Base-by-base conservation (phyloP, 2,329 filamentous ascomycete species). In the Cryphonectria naterciae region DNA sequence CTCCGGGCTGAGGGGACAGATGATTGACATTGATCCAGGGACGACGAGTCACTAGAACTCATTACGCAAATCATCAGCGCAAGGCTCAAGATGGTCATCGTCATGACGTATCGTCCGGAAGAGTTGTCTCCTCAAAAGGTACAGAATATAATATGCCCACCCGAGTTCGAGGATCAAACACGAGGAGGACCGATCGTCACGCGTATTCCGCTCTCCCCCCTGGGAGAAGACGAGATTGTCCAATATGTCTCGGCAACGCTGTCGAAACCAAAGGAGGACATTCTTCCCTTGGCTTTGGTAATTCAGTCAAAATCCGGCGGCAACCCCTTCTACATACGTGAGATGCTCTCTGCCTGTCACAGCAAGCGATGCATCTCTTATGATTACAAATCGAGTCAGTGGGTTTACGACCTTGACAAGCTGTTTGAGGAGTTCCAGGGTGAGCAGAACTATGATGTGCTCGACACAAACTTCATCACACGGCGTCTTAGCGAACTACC, bases 301-400 rank as follows among this genome's bases (percentile, higher is more conserved):
- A 89, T 98, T 7, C 93, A 97, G 78, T 94, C 95, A 76, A 97
- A 96, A 81, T 95, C 93, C 11, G 88, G 88, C 37, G 95, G 95
- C 1, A 97, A 97, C 73, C 92, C 94, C 0, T 98, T 97, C 77
- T 97, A 96, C 77, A 92, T 97, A 79, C 88, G 93, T 69, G 93
- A 97, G 81, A 97, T 98, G 87, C 87, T 98, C 5, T 93, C 93
- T 77, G 91, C 92, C 3, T 97, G 93, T 78, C 91, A 97, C 79
- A 89, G 93, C 56, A 72, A 93, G 77, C 91, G 91, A 75, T 97
- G 93, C 79, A 92, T 98, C 65, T 97, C 91, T 88, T 98, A 97
- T 80, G 94, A 94, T 73, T 97, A 96, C 85, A 90, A 90, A 75
- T 89, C 92, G 74, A 93, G 90, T 63, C 86, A 88, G 62, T 98